Conservation (phyloP, 257 asterid genomes). For the Capsicum baccatum region DNA sequence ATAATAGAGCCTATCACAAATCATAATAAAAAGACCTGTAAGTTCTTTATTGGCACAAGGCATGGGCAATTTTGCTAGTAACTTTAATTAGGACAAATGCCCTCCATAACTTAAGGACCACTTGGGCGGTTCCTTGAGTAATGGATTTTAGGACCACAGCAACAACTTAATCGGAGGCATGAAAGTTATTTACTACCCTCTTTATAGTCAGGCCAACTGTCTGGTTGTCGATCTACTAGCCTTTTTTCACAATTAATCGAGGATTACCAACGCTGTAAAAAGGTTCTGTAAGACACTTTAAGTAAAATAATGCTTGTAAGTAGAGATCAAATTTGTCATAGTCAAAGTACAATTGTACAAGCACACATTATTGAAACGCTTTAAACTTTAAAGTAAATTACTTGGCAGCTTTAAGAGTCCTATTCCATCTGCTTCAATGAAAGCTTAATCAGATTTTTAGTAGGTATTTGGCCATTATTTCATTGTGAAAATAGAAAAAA, state of each 20-base stretch:
- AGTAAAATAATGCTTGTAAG: too few relatives aligned
- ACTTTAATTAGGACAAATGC: background rate
- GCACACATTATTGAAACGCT: background rate
- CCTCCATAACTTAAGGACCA: background rate
- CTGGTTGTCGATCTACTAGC: background rate
- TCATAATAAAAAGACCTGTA: background rate
- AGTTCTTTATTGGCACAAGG: too few relatives aligned
- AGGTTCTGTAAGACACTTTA: too few relatives aligned
- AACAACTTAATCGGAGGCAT: background rate
- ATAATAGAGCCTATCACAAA: background rate
- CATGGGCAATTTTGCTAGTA: background rate
- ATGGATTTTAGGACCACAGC: background rate
- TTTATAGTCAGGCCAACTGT: background rate
- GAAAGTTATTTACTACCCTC: background rate
- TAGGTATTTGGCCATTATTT: too few relatives aligned
- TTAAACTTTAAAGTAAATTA: too few relatives aligned
- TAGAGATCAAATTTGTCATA: background rate
- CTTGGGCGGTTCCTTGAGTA: slow-evolving; percentile 7
- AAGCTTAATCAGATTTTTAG: background rate
- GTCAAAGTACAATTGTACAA: background rate
- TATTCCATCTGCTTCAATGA: too few relatives aligned
- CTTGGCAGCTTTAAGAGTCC: too few relatives aligned
- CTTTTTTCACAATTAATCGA: too few relatives aligned
- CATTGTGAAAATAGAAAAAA: too few relatives aligned
- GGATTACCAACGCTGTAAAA: too few relatives aligned